These are phyloP conservation scores for Avena insularis DNA, from an alignment of 176 grass and related monocot genomes.

Conservation along the genomic window DNA sequence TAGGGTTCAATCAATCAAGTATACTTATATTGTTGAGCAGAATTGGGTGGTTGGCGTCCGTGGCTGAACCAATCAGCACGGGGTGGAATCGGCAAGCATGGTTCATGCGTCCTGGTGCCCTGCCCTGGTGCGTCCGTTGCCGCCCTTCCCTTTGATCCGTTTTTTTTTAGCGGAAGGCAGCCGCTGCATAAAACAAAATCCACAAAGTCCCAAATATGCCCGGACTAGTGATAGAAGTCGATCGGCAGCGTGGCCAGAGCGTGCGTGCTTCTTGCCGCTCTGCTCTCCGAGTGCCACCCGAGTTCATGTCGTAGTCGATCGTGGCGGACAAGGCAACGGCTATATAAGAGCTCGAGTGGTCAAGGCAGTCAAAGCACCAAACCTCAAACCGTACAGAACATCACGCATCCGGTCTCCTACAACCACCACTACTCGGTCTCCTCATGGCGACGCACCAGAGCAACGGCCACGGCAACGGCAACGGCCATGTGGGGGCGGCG, in stretches of 20 bases:
- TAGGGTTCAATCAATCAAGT: no score
- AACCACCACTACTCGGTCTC: neutral
- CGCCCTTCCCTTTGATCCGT: neutral
- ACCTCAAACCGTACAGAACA: neutral
- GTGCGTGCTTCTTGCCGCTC: constrained; percentile 26
- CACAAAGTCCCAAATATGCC: neutral
- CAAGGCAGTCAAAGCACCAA: neutral
- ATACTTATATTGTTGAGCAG: no score
- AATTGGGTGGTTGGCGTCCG: no score
- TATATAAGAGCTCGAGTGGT: neutral
- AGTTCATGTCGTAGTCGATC: neutral
- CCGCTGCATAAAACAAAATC: neutral
- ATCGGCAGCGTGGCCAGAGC: neutral
- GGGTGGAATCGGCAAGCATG: constrained; percentile 9
- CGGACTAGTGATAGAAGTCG: neutral
- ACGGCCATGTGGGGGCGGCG: neutral
- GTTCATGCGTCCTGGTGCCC: constrained; percentile 2
- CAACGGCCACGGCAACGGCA: neutral
- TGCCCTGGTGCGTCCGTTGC: neutral
- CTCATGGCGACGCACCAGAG: constrained; percentile 20
- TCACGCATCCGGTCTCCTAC: neutral
- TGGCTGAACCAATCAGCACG: neutral
- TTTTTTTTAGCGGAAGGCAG: neutral
- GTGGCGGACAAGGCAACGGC: neutral
- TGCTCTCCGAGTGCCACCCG: neutral